Base-by-base conservation (phyloP, 495 filamentous ascomycete genomes). In the Cairneyella variabilis region DNA sequence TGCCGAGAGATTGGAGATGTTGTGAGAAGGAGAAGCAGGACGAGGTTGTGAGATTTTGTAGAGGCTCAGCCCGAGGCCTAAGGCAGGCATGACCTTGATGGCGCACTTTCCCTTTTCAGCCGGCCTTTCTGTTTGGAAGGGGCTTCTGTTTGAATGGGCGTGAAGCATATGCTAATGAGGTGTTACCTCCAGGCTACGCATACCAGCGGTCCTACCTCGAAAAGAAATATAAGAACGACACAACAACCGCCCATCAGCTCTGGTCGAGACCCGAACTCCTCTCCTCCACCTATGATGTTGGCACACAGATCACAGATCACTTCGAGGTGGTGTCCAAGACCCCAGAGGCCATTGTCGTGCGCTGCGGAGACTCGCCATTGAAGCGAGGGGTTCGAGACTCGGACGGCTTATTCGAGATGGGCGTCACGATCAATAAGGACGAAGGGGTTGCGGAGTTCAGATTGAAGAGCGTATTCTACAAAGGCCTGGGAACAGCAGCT, bases 281-380 rank as follows among this genome's bases (percentile, higher is more conserved):
- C 18, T 43, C 59, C 16, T 78, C 72, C 25, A 70, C 54, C 28
- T 90, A 86, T 64, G 75, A 82, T 22, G 67, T 76, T 32, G 85
- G 85, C 22, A 84, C 85, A 18, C 64, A 77, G 25, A 78, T 89
- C 59, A 85, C 83, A 22, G 86, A 90, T 62, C 85, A 90, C 67
- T 89, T 90, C 65, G 83, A 90, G 66, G 85, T 90, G 0, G 67
- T 90, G 2, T 78, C 81, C 53, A 84, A 86, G 65, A 79, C 75
- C 16, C 71, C 78, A 7, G 76, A 76, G 22, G 70, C 72, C 25
- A 84, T 89, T 39, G 64, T 78, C 5, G 76, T 89, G 25, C 79
- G 86, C 16, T 84, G 82, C 61, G 86, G 85, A 21, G 85, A 83
- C 53, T 79, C 80, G 3, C 86, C 86, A 0, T 70, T 80, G 44